Evolutionary conservation across 176 grass and related monocot species (phyloP).

Genomic region (Lolium multiflorum): DNA sequence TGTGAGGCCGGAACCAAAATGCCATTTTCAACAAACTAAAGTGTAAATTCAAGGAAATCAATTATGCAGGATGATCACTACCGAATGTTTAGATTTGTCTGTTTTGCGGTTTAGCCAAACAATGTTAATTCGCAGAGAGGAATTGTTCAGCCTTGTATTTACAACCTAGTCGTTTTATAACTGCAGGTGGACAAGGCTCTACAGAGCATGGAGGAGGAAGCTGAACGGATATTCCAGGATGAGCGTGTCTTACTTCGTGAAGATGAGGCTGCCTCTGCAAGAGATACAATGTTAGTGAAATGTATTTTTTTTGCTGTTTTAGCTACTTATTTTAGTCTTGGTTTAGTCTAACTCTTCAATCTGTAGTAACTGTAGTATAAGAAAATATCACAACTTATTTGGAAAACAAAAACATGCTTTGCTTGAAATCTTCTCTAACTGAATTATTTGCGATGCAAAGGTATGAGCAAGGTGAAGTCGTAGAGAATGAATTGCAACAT

Average conservation of each 20-base stretch:
- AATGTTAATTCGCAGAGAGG: not conserved
- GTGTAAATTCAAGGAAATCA: not conserved
- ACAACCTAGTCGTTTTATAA: conserved; percentile 22
- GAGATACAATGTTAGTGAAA: conserved; percentile 88
- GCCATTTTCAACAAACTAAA: conserved; percentile 2
- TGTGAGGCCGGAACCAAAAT: not conserved
- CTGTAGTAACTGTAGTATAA: conserved; percentile 6
- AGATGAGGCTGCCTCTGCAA: conserved; percentile 83
- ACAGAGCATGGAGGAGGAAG: conserved; percentile 96
- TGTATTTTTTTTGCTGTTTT: conserved; percentile 23
- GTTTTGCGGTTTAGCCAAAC: not conserved
- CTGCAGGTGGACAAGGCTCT: conserved; percentile 91
- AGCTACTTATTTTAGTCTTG: conserved; percentile 2
- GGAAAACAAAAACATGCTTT: not conserved
- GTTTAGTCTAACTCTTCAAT: conserved; percentile 24
- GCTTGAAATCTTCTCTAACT: conserved; percentile 27
- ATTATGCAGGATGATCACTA: not conserved
- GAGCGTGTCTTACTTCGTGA: conserved; percentile 83
- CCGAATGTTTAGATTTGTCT: not conserved
- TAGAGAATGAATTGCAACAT: conserved; percentile 90
- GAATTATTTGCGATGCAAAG: conserved; percentile 56
- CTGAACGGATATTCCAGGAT: conserved; percentile 87
- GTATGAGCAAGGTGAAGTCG: conserved; percentile 87
- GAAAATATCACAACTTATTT: not conserved
- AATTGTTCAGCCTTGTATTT: conserved; percentile 32